Percentiles rank a stretch among this genome's conserved stretches.
Evolutionary conservation across 371 early-diverging fungal species (phyloP).

Genomic region (Rhizomucor pusillus): DNA sequence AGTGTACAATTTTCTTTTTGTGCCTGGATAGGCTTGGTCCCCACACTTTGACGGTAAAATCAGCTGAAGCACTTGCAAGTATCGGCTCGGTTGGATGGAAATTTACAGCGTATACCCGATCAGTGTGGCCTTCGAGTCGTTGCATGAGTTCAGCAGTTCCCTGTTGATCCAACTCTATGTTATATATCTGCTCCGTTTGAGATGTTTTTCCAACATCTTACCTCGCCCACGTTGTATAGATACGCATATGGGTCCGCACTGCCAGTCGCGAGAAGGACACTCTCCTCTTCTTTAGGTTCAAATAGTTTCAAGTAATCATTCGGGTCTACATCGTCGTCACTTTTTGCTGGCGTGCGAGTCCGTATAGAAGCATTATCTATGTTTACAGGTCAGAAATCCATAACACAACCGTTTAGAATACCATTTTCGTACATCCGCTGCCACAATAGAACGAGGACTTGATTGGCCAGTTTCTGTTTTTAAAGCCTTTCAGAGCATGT

Average conservation of each 20-base stretch:
- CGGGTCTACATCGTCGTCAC: constrained; percentile 31
- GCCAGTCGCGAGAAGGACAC: constrained; percentile 79
- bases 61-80: constrained; percentile 81
- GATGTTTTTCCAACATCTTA: constrained; percentile 6
- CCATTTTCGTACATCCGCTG: constrained; percentile 58
- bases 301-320: constrained; percentile 39
- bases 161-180: no score
- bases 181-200: not conserved
- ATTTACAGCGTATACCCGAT: constrained; percentile 80
- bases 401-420: not conserved
- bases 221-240: constrained; percentile 75
- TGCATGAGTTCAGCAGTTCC: constrained; percentile 74
- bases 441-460: constrained; percentile 76
- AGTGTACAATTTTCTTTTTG: constrained; percentile 40
- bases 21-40: constrained; percentile 47
- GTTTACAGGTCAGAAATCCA: not conserved
- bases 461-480: constrained; percentile 90
- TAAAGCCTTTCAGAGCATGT: constrained; percentile 79
- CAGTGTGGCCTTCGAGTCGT: constrained; percentile 82
- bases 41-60: constrained; percentile 84
- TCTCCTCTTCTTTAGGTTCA: constrained; percentile 53
- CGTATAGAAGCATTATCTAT: constrained; percentile 47
- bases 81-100: constrained; percentile 84
- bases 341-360: constrained; percentile 10
- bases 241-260: constrained; percentile 87